Percentiles rank a stretch among this genome's conserved stretches.
Evolutionary conservation across 306 rosid species (phyloP).

Genomic region (Acacia crassicarpa): DNA sequence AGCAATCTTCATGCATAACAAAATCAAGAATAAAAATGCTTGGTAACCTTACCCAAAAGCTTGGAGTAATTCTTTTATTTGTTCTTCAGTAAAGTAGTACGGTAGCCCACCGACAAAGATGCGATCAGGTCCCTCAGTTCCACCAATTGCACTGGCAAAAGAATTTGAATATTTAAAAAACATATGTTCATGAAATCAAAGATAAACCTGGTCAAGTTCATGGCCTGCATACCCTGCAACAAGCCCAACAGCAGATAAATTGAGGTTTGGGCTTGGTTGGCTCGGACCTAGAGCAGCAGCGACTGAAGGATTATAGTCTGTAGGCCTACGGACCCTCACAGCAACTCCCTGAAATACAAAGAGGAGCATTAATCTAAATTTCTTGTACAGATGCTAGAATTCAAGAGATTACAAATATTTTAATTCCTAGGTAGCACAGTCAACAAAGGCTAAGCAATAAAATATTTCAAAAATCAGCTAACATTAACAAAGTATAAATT

Average conservation of each 20-base stretch:
- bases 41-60: constrained; percentile 64
- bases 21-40: constrained; percentile 9
- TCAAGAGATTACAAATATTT: not conserved
- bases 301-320: constrained; percentile 76
- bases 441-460: not conserved
- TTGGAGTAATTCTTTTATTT: constrained; percentile 70
- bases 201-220: constrained; percentile 1
- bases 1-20: not conserved
- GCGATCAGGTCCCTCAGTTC: constrained; percentile 81
- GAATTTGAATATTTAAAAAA: not conserved
- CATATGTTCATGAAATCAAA: not conserved
- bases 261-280: constrained; percentile 76
- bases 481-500: constrained; percentile 36
- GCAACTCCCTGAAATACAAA: constrained; percentile 66
- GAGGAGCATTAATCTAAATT: constrained; percentile 12
- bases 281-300: constrained; percentile 85
- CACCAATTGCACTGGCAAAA: constrained; percentile 57
- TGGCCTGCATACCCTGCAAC: constrained; percentile 51
- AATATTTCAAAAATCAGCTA: not conserved
- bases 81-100: constrained; percentile 75
- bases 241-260: constrained; percentile 74
- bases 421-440: not conserved
- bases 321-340: constrained; percentile 86
- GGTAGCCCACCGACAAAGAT: constrained; percentile 87
- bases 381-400: not conserved